Evolutionary conservation across 495 filamentous ascomycete species (phyloP).

Genomic region (Trichoderma parareesei): DNA sequence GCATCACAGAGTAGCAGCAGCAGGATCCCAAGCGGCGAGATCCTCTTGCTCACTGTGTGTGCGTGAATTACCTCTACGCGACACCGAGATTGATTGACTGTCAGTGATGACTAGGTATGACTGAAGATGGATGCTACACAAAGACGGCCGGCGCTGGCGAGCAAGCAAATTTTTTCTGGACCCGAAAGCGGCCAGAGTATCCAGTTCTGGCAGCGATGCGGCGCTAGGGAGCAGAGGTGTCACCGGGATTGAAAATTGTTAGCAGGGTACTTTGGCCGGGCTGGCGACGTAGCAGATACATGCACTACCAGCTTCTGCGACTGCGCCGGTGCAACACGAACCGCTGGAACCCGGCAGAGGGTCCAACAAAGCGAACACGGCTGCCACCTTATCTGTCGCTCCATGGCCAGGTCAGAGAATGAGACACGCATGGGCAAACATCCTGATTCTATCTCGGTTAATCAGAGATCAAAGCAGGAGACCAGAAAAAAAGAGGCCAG

Average conservation of each 20-base stretch:
- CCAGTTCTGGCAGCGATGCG: slow-evolving; percentile 9
- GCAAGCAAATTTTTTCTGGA: slow-evolving; percentile 8
- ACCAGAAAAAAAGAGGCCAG: no score
- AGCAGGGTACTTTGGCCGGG: neutral
- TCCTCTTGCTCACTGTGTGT: neutral
- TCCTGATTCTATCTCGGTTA: neutral
- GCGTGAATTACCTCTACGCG: neutral
- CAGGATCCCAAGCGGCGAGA: no score
- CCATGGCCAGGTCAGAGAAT: no score
- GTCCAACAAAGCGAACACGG: no score
- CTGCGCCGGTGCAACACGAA: slow-evolving; percentile 1
- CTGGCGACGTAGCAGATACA: slow-evolving; percentile 5
- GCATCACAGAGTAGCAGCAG: no score
- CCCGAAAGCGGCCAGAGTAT: slow-evolving; percentile 1
- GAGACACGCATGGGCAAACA: no score
- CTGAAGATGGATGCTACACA: neutral
- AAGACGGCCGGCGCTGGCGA: neutral
- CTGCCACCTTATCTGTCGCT: no score
- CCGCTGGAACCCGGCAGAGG: no score
- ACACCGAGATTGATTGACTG: no score
- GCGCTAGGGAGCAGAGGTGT: slow-evolving; percentile 5
- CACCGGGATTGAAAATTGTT: slow-evolving; percentile 7
- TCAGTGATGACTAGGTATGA: neutral
- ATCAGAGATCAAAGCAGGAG: neutral
- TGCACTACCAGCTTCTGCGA: neutral